phyloP scores from a whole-genome alignment of 805 yeast species.

The Teunomyces stri region DNA sequence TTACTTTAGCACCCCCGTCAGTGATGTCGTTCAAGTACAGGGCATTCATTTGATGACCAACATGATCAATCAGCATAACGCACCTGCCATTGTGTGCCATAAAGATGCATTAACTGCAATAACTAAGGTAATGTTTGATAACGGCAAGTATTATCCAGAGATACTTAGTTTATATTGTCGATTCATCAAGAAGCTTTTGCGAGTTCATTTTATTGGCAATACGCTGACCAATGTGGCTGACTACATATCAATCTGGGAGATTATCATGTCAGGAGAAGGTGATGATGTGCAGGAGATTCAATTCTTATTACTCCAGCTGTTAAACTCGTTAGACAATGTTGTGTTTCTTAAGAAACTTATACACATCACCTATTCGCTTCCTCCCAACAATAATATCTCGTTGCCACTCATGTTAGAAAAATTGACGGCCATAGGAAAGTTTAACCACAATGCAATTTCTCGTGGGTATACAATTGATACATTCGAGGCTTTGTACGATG shows the following conservation, averaged over 20 bases:
- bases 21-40: constrained; percentile 38
- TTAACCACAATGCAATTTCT: constrained; percentile 12
- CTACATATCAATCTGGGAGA: constrained; percentile 12
- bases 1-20: constrained; percentile 20
- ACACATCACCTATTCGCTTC: background rate
- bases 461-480: background rate
- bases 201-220: constrained; percentile 12
- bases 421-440: constrained; percentile 20
- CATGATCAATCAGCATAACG: constrained; percentile 17
- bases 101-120: constrained; percentile 11
- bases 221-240: constrained; percentile 7
- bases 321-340: background rate
- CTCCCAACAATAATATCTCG: background rate
- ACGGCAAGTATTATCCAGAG: constrained; percentile 34
- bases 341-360: background rate
- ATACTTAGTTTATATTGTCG: constrained; percentile 24
- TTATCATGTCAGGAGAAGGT: constrained; percentile 4
- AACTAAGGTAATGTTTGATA: constrained; percentile 31
- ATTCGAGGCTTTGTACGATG: constrained; percentile 4
- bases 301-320: constrained; percentile 21
- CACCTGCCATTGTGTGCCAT: constrained; percentile 12
- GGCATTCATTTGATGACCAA: constrained; percentile 35
- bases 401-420: constrained; percentile 11
- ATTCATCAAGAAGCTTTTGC: constrained; percentile 21
- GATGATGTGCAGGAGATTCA: constrained; percentile 19